Conservation (phyloP, 495 filamentous ascomycete species). For the Aspergillus haitiensis region DNA sequence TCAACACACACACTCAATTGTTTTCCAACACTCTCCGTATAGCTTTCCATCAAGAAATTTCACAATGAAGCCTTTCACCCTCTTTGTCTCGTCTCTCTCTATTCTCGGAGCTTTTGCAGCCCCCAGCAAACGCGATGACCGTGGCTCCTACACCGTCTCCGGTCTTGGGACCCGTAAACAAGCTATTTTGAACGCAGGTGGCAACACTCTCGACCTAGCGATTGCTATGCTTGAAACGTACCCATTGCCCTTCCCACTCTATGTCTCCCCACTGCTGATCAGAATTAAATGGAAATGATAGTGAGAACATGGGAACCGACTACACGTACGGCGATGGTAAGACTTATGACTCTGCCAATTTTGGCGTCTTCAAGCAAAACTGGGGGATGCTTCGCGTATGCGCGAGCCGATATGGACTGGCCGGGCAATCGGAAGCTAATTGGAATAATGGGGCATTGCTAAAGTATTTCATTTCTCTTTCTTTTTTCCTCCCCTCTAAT, state of each 20-base stretch:
- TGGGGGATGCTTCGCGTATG: slow-evolving; percentile 37
- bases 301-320: slow-evolving; percentile 34
- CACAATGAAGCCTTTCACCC: not conserved
- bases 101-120: slow-evolving; percentile 2
- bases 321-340: slow-evolving; percentile 35
- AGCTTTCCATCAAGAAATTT: not conserved
- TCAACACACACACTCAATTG: not conserved
- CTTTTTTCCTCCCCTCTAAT: not conserved
- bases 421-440: slow-evolving; percentile 21
- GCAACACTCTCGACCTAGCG: slow-evolving; percentile 38
- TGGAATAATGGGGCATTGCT: slow-evolving; percentile 26
- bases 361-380: slow-evolving; percentile 40
- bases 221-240: slow-evolving; percentile 46
- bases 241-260: not conserved
- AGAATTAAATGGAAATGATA: not conserved
- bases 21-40: not conserved
- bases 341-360: slow-evolving; percentile 30
- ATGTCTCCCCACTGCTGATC: not conserved
- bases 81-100: slow-evolving; percentile 4
- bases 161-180: slow-evolving; percentile 38
- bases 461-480: slow-evolving; percentile 21
- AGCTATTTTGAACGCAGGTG: slow-evolving; percentile 32
- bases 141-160: slow-evolving; percentile 30
- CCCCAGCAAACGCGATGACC: slow-evolving; percentile 18
- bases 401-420: slow-evolving; percentile 22